These are phyloP conservation scores for Colletotrichum noveboracense DNA, from an alignment of 2,329 filamentous ascomycete species.

Conservation along the genomic window DNA sequence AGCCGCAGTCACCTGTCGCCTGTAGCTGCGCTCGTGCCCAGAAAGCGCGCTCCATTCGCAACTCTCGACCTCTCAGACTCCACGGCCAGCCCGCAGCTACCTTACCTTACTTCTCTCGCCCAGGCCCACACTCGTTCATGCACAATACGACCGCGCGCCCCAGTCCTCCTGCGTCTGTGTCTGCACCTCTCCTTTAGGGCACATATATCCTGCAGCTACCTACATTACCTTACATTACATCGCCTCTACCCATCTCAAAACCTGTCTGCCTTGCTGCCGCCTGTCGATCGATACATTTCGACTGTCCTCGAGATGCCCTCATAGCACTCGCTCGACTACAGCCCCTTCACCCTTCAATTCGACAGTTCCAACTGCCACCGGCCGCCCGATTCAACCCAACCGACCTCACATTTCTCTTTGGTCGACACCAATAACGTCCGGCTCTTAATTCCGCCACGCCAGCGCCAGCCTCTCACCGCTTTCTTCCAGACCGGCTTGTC, in stretches of 20 bases:
- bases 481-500: constrained; percentile 10
- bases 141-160: constrained; percentile 29
- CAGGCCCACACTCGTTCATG: constrained; percentile 37
- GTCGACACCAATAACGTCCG: background rate
- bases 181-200: constrained; percentile 35
- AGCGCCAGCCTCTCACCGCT: constrained; percentile 11
- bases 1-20: background rate
- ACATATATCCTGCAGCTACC: constrained; percentile 28
- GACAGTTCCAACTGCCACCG: background rate
- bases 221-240: constrained; percentile 20
- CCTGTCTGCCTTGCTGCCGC: background rate
- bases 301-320: constrained; percentile 8
- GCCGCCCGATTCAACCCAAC: background rate
- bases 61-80: background rate
- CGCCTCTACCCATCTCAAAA: constrained; percentile 5
- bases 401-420: background rate
- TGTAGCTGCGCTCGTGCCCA: background rate
- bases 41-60: constrained; percentile 5
- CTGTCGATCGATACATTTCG: background rate
- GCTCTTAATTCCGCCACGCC: background rate
- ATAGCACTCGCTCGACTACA: background rate
- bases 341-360: background rate
- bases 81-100: constrained; percentile 3
- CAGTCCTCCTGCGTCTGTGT: constrained; percentile 20
- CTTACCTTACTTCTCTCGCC: background rate